A percentile compares a stretch with the other conserved stretches of the same genome.
These are phyloP conservation scores for Suillus alpinus DNA, from an alignment of 768 basidiomycete genomes.

Conservation along the genomic window DNA sequence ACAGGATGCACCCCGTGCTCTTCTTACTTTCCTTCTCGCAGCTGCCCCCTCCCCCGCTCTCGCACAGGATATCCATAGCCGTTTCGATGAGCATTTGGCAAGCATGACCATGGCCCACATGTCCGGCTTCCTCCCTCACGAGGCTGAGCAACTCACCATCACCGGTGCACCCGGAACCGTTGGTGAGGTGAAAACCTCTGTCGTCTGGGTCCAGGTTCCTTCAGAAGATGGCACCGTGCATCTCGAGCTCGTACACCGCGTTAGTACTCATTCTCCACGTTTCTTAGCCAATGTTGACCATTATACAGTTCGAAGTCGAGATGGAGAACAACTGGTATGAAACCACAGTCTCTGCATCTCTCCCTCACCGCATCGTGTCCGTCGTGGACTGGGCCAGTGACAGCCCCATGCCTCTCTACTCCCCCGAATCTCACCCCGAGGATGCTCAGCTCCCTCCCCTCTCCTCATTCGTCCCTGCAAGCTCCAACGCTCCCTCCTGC, in stretches of 20 bases:
- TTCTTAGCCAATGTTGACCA: neutral
- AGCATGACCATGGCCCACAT: conserved; percentile 45
- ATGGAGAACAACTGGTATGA: conserved; percentile 98
- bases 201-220: conserved; percentile 84
- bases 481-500: conserved; percentile 15
- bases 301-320: conserved; percentile 76
- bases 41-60: conserved; percentile 55
- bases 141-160: conserved; percentile 34
- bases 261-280: conserved; percentile 8
- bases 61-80: conserved; percentile 44
- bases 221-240: conserved; percentile 52
- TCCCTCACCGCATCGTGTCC: conserved; percentile 79
- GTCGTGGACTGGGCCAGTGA: conserved; percentile 96
- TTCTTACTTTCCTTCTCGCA: conserved; percentile 76
- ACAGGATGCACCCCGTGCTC: conserved; percentile 49
- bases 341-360: conserved; percentile 68
- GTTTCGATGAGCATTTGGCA: conserved; percentile 44
- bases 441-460: conserved; percentile 22
- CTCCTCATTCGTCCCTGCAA: conserved; percentile 23
- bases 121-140: conserved; percentile 42
- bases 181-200: conserved; percentile 73
- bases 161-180: conserved; percentile 73
- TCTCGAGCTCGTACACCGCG: conserved; percentile 64
- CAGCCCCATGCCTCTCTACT: conserved; percentile 44
- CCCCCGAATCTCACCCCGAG: conserved; percentile 22